Base-by-base conservation (phyloP, 805 yeast genomes). In the Yamadazyma sp. region DNA sequence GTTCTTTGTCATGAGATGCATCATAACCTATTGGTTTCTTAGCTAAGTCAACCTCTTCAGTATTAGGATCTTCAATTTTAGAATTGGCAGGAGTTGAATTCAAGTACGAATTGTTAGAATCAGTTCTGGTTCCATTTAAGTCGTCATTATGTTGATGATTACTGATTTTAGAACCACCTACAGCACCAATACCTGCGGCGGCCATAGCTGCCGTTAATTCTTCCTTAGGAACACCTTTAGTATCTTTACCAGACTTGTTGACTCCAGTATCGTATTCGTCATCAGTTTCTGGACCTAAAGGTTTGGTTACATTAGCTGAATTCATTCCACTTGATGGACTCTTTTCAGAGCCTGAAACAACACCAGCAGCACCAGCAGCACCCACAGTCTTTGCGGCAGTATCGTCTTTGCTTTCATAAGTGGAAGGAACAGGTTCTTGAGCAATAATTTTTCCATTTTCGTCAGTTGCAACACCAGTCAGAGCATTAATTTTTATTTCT, bases 401-500 rank as follows among this genome's bases (percentile, higher is more conserved):
- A 11, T 22, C 11, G 23, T 22, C 23, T 9, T 12, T 9, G n/a
- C 9, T 9, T 9, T n/a, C 23, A 22, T 22, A 9, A 9, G 9
- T 22, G 23, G 23, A 11, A 11, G 23, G 26, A 18, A 32, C 22
- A 24, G 20, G 4, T 9, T 12, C 33, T 28, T 24, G 7, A n/a
- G 14, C 23, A 20, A 34, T 33, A 3, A 39, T 16, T 4, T 32
- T 30, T 15, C 58, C 61, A 13, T 45, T 44, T 33, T 58, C 62
- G 38, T 60, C 59, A 17, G 52, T 43, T 12, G 60, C 54, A 11
- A 44, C 37, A 7, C 68, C 68, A 14, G 58, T 47, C 13, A 29
- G 28, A 11, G 60, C 61, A 39, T 62, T 58, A 15, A 62, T 56
- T 32, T 36, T 50, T 31, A 61, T 43, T 31, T 53, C 58, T 36